Percentiles rank a stretch among this genome's conserved stretches.
phyloP scores from a whole-genome alignment of 2,329 filamentous ascomycete genomes.

The Aspergillus flavus region DNA sequence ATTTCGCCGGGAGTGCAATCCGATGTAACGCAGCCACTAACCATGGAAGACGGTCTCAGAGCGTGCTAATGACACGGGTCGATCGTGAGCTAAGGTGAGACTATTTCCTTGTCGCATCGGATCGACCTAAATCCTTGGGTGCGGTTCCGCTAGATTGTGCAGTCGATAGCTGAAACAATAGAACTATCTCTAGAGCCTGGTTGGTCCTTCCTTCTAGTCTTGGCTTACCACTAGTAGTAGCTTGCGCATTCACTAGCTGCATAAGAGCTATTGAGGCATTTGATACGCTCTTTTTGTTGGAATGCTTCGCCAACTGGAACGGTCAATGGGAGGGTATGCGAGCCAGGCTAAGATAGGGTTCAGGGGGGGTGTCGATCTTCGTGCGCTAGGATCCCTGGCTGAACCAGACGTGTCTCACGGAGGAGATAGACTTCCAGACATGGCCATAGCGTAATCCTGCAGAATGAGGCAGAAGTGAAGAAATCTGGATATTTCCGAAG shows the following conservation, averaged over 20 bases:
- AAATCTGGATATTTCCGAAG: background rate
- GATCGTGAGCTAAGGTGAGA: conserved; percentile 1
- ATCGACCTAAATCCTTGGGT: background rate
- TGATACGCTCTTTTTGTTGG: background rate
- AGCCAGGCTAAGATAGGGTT: background rate
- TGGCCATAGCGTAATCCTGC: background rate
- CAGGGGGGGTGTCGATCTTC: background rate
- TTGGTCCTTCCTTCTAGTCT: background rate
- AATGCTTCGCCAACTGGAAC: background rate
- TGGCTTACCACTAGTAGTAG: background rate
- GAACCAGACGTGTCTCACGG: background rate
- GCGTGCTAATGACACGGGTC: background rate
- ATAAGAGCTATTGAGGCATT: background rate
- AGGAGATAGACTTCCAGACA: background rate
- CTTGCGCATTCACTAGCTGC: background rate
- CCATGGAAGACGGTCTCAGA: background rate
- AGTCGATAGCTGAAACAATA: background rate
- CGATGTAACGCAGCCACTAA: background rate
- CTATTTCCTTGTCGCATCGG: background rate
- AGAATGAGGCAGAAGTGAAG: background rate
- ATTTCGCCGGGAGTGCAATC: background rate
- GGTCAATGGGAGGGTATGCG: background rate
- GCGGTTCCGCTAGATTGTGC: background rate
- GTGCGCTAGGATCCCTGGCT: background rate
- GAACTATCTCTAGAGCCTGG: background rate